Conservation (phyloP, 1,284 basidiomycete species). For the Vanrija sp. region DNA sequence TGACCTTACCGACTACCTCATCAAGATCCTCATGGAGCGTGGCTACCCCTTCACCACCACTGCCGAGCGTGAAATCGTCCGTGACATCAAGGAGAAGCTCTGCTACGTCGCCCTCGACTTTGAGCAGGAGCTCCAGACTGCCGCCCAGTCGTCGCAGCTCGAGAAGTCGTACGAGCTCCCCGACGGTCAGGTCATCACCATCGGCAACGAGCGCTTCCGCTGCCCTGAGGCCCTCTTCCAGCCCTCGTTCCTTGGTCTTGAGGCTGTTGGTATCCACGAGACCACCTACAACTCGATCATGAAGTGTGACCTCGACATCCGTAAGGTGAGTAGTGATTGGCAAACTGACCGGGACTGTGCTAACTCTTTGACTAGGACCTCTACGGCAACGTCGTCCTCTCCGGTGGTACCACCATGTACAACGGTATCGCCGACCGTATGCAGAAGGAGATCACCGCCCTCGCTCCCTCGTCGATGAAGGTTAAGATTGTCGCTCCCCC, state of each 20-base stretch:
- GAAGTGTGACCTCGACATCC: slow-evolving; percentile 60
- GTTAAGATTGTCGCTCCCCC: slow-evolving; percentile 65
- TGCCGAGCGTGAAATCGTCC: slow-evolving; percentile 91
- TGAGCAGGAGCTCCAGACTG: slow-evolving; percentile 91
- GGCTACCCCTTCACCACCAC: slow-evolving; percentile 93
- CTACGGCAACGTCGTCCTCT: slow-evolving; percentile 65
- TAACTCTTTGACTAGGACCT: not conserved
- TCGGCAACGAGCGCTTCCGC: slow-evolving; percentile 96
- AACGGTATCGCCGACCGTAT: slow-evolving; percentile 94
- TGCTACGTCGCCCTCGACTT: slow-evolving; percentile 97
- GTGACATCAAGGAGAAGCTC: slow-evolving; percentile 98
- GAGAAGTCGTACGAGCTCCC: slow-evolving; percentile 97
- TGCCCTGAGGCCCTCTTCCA: slow-evolving; percentile 97
- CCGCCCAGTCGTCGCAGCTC: slow-evolving; percentile 82
- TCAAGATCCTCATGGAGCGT: slow-evolving; percentile 90
- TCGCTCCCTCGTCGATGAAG: slow-evolving; percentile 80
- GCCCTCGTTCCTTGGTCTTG: slow-evolving; percentile 86
- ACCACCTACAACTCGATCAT: slow-evolving; percentile 85
- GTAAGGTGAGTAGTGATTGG: slow-evolving; percentile 24
- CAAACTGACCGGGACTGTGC: too few relatives aligned
- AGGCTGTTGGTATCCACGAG: slow-evolving; percentile 92
- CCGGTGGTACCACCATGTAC: slow-evolving; percentile 97
- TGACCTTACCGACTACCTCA: slow-evolving; percentile 87
- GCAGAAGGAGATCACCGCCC: slow-evolving; percentile 92
- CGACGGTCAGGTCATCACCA: slow-evolving; percentile 94